A percentile compares a stretch with the other conserved stretches of the same genome.
These are phyloP conservation scores for Triglochin maritima DNA, from an alignment of 106 monocot genomes.

Conservation along the genomic window DNA sequence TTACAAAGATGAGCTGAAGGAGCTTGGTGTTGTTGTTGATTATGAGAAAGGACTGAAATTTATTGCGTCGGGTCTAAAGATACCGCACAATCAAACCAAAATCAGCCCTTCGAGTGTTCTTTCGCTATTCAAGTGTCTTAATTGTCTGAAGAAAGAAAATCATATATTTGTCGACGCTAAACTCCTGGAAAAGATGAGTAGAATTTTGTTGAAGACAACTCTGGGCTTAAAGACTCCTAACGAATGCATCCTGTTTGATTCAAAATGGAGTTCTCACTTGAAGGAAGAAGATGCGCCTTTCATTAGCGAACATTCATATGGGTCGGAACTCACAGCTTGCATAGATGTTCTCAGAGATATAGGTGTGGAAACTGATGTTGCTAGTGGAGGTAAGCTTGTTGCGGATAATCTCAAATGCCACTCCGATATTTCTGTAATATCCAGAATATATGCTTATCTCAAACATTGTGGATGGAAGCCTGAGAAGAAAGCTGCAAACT, in stretches of 20 bases:
- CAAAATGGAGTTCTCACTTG: slow-evolving; percentile 10
- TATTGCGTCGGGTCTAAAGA: slow-evolving; percentile 15
- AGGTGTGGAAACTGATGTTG: slow-evolving; percentile 26
- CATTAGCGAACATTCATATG: slow-evolving; percentile 38
- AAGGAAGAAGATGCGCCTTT: slow-evolving; percentile 31
- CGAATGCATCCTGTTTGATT: slow-evolving; percentile 20
- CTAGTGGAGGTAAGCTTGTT: slow-evolving; percentile 1
- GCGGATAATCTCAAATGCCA: slow-evolving; percentile 18
- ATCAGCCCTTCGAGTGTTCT: slow-evolving; percentile 3
- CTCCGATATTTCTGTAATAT: slow-evolving; percentile 5
- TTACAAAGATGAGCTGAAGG: slow-evolving; percentile 42
- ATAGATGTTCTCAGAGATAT: slow-evolving; percentile 14
- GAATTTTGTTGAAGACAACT: slow-evolving; percentile 36
- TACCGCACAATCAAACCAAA: too few relatives aligned
- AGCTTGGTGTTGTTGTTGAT: slow-evolving; percentile 21
- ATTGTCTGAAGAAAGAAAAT: slow-evolving; percentile 2
- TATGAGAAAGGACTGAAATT: slow-evolving; percentile 27
- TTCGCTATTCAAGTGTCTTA: slow-evolving; percentile 32
- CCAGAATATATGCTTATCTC: slow-evolving; percentile 31
- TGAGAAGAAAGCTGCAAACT: slow-evolving; percentile 3
- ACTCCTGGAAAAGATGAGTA: slow-evolving; percentile 14
- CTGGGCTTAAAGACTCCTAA: slow-evolving; percentile 20
- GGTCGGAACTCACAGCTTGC: slow-evolving; percentile 15
- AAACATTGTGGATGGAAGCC: slow-evolving; percentile 25
- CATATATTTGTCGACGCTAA: not conserved